A percentile compares a stretch with the other conserved stretches of the same genome.
These are phyloP conservation scores for Chlorella sp. DNA, from an alignment of 139 green algal species.

Conservation along the genomic window DNA sequence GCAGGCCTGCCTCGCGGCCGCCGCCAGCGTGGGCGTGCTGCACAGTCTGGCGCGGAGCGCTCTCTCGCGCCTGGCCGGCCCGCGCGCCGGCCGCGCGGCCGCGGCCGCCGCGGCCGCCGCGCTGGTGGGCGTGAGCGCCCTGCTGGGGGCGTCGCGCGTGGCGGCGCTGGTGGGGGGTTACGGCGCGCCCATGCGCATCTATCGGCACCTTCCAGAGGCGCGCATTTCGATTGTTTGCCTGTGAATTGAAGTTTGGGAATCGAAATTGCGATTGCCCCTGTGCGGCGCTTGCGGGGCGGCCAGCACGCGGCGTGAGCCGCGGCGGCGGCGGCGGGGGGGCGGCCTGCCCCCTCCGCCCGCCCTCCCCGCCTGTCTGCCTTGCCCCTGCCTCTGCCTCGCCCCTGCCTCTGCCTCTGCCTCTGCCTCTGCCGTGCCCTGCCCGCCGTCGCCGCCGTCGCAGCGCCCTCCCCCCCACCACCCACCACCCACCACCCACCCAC, in stretches of 20 bases:
- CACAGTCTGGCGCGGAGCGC: background rate
- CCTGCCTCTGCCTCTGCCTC: background rate
- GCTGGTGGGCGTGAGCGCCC: conserved; percentile 2
- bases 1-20: conserved; percentile 69
- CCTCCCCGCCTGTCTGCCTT: background rate
- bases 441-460: too few relatives aligned
- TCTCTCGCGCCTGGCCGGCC: background rate
- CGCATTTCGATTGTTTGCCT: too few relatives aligned
- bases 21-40: conserved; percentile 31
- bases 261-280: too few relatives aligned
- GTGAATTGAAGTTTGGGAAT: too few relatives aligned
- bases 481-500: too few relatives aligned
- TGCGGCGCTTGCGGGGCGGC: too few relatives aligned
- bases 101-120: background rate
- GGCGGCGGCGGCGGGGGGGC: too few relatives aligned
- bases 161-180: conserved; percentile 53
- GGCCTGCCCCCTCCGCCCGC: too few relatives aligned
- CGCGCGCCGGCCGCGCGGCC: background rate
- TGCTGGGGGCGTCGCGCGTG: conserved; percentile 39
- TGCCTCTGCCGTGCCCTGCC: background rate
- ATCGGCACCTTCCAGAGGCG: conserved; percentile 25
- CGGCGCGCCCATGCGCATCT: conserved; percentile 55
- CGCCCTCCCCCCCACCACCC: too few relatives aligned
- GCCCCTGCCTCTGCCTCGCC: background rate
- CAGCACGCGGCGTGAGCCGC: too few relatives aligned